A percentile compares a stretch with the other conserved stretches of the same genome.
These are phyloP conservation scores for Kwoniella sp. DNA, from an alignment of 768 basidiomycete genomes.

Conservation along the genomic window DNA sequence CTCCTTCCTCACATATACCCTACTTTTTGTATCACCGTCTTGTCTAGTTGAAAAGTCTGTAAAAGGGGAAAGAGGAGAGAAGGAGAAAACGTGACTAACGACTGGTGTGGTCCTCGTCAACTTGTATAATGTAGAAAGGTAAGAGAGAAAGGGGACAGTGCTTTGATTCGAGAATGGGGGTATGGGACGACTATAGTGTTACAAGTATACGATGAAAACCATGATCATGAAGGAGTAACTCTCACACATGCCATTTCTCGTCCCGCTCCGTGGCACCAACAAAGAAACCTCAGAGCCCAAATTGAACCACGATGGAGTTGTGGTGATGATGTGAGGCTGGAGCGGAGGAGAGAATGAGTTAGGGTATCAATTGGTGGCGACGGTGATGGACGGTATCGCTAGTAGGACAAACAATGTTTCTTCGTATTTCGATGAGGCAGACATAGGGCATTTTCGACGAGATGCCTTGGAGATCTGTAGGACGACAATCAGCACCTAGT, in stretches of 20 bases:
- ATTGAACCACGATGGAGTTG: not conserved
- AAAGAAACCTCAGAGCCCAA: not conserved
- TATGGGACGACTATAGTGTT: not conserved
- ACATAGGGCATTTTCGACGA: not conserved
- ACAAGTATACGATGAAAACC: too few species aligned
- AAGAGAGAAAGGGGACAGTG: not conserved
- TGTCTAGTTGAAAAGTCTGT: too few species aligned
- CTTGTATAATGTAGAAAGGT: not conserved
- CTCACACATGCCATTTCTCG: not conserved
- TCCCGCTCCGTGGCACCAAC: not conserved
- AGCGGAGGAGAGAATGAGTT: not conserved
- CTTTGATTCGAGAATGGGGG: not conserved
- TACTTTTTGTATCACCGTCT: too few species aligned
- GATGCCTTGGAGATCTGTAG: not conserved
- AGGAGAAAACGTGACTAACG: constrained; percentile 9
- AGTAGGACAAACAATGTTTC: not conserved
- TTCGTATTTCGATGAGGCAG: not conserved
- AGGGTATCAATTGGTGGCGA: not conserved
- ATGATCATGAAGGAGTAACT: too few species aligned
- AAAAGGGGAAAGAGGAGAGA: constrained; percentile 1
- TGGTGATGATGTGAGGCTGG: not conserved
- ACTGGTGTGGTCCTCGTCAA: constrained; percentile 18
- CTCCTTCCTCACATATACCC: too few species aligned
- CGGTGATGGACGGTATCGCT: not conserved
- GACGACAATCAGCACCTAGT: not conserved